phyloP scores from a whole-genome alignment of 1,284 basidiomycete species.

The Mycosarcoma mackinlayi region DNA sequence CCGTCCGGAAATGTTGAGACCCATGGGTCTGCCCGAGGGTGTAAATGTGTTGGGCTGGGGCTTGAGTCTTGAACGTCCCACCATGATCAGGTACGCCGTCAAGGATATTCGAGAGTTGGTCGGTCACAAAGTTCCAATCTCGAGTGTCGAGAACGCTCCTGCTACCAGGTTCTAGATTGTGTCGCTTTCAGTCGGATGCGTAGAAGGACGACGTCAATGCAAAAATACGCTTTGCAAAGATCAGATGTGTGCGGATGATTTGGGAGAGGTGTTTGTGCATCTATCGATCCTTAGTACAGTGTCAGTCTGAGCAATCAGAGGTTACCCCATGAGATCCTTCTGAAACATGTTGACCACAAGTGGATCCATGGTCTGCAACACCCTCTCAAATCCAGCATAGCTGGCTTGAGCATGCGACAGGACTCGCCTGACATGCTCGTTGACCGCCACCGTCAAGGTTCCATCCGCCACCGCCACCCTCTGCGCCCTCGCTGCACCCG shows the following conservation, averaged over 20 bases:
- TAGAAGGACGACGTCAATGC: neutral
- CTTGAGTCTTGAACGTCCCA: slow-evolving; percentile 93
- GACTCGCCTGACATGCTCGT: slow-evolving; percentile 38
- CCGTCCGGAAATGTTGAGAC: slow-evolving; percentile 94
- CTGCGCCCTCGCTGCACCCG: slow-evolving; percentile 52
- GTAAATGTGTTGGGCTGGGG: slow-evolving; percentile 98
- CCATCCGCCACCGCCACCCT: slow-evolving; percentile 49
- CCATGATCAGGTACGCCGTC: slow-evolving; percentile 89
- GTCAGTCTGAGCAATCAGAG: too few species aligned
- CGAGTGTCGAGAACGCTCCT: slow-evolving; percentile 61
- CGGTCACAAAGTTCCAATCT: slow-evolving; percentile 88
- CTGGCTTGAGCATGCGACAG: slow-evolving; percentile 47
- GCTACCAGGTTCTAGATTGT: slow-evolving; percentile 62
- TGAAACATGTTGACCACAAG: slow-evolving; percentile 62
- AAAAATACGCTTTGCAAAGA: too few species aligned
- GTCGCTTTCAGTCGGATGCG: too few species aligned
- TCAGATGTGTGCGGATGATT: neutral
- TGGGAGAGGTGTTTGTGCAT: too few species aligned
- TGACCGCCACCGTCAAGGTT: slow-evolving; percentile 42
- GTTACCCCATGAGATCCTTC: slow-evolving; percentile 45
- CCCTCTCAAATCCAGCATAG: slow-evolving; percentile 30
- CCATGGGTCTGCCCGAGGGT: slow-evolving; percentile 97
- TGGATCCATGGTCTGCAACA: slow-evolving; percentile 54
- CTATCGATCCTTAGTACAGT: too few species aligned
- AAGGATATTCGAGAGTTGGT: slow-evolving; percentile 97